A percentile compares a stretch with the other conserved stretches of the same genome.
phyloP scores from a whole-genome alignment of 371 early-diverging fungal genomes.

The Syncephalis plumigaleata region DNA sequence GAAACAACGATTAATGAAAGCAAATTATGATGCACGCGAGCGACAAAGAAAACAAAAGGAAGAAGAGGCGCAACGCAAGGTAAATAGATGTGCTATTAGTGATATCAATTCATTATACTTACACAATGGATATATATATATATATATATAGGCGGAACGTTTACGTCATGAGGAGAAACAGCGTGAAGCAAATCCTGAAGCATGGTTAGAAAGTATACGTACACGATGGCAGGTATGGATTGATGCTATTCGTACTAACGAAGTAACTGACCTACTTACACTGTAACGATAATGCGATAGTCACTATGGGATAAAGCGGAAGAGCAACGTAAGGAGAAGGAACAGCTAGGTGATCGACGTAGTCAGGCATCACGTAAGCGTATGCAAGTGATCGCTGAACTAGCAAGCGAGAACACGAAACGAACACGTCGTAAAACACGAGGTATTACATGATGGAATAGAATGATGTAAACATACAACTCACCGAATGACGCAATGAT shows the following conservation, averaged over 20 bases:
- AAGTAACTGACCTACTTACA: too few relatives aligned
- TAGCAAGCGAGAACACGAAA: conserved; percentile 41
- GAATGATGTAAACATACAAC: conserved; percentile 21
- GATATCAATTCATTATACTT: neutral
- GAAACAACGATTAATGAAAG: conserved; percentile 67
- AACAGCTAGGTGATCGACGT: conserved; percentile 66
- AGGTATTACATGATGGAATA: conserved; percentile 29
- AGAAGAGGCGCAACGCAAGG: conserved; percentile 39
- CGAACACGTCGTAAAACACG: conserved; percentile 13
- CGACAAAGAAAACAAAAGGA: conserved; percentile 61
- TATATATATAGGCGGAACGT: conserved; percentile 38
- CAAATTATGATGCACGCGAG: conserved; percentile 63
- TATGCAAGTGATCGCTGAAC: conserved; percentile 66
- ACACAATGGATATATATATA: neutral
- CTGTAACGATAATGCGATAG: too few relatives aligned
- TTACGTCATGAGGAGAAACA: conserved; percentile 52
- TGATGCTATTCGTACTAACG: too few relatives aligned
- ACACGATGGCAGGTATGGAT: conserved; percentile 1
- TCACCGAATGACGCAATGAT: conserved; percentile 13
- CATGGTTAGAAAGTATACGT: conserved; percentile 55
- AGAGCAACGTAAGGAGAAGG: conserved; percentile 11
- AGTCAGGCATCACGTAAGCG: conserved; percentile 71
- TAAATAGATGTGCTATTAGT: conserved; percentile 5
- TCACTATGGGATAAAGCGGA: too few relatives aligned
- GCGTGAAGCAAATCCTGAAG: conserved; percentile 38